A percentile compares a stretch with the other conserved stretches of the same genome.
phyloP scores from a whole-genome alignment of 2,329 filamentous ascomycete species.

The Hirsutella thompsonii region DNA sequence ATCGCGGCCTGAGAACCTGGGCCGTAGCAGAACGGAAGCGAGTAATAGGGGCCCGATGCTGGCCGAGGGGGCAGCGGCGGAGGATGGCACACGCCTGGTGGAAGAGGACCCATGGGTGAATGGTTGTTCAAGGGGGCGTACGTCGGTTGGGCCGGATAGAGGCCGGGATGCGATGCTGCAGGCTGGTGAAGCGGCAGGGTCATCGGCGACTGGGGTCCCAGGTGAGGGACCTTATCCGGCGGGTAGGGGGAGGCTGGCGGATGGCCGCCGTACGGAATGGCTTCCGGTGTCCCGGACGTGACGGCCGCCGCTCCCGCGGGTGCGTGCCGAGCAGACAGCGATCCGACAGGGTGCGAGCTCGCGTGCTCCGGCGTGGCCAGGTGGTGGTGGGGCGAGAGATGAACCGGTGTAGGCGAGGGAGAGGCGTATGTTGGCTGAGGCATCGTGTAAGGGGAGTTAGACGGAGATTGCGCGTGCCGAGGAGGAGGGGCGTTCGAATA shows the following conservation, averaged over 20 bases:
- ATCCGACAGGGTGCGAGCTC: not conserved
- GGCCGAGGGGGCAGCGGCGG: not conserved
- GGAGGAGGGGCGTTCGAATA: no score
- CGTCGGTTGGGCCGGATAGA: not conserved
- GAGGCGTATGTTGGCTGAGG: constrained; percentile 6
- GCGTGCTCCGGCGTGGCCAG: not conserved
- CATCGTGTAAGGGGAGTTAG: constrained; percentile 1
- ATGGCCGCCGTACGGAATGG: not conserved
- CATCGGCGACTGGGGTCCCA: not conserved
- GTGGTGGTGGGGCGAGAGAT: constrained; percentile 3
- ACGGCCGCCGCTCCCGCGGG: not conserved
- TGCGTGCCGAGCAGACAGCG: not conserved
- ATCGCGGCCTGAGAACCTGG: not conserved
- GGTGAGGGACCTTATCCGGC: not conserved
- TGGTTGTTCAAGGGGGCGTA: not conserved
- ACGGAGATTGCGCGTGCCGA: not conserved
- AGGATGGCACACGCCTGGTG: not conserved
- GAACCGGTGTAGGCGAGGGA: not conserved
- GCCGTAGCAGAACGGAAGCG: not conserved
- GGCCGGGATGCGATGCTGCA: not conserved
- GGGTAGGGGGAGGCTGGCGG: not conserved
- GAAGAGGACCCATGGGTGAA: not conserved
- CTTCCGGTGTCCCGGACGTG: not conserved
- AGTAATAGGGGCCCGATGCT: not conserved
- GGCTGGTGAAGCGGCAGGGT: not conserved